Base-by-base conservation (phyloP, 306 rosid species). In the Glycine latifolia region DNA sequence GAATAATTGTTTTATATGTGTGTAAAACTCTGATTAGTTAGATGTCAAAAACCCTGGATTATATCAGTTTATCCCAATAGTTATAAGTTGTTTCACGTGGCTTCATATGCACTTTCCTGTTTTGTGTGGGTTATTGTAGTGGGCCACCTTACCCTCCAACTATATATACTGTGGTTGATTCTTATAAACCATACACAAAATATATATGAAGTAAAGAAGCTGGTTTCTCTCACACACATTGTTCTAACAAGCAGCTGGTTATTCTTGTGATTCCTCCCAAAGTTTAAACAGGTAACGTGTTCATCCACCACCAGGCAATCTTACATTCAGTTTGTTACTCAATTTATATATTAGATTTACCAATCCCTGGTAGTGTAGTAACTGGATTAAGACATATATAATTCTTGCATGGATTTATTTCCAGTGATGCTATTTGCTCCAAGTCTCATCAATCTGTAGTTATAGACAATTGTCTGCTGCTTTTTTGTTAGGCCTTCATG, bases 361-460 rank as follows among this genome's bases (percentile, higher is more conserved):
- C 43, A 77, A 26, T 43, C 37, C 82, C 33, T 15, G 15, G 67
- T 71, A 72, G 75, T 53, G 47, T 44, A 77, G 10, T 70, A 71
- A 71, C 17, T 52, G 62, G 79, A 52, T 77, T 15, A 9, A 77
- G 26, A 31, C 50, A n/a, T 48, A 26, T 26, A 50, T 61, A 61
- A 12, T 15, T 77, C 37, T 52, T 37, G 7, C 49, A 16, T 74
- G 16, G 26, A 50, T 70, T 61, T 62, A 62, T 77, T 20, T 77
- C 56, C 43, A 10, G 44, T 11, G 35, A 49, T 70, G 15, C 50
- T 60, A 3, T 58, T 70, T 70, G 74, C 79, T 17, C 33, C 56
- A 56, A 73, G 66, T 78, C 63, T 61, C 83, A 71, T 41, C 46
- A 78, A 61, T 47, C 60, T 74, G 46, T 63, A 50, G 56, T 17